Percentiles rank a stretch among this genome's conserved stretches.
These are phyloP conservation scores for Avena eriantha DNA, from an alignment of 176 grass and related monocot genomes.

Conservation along the genomic window DNA sequence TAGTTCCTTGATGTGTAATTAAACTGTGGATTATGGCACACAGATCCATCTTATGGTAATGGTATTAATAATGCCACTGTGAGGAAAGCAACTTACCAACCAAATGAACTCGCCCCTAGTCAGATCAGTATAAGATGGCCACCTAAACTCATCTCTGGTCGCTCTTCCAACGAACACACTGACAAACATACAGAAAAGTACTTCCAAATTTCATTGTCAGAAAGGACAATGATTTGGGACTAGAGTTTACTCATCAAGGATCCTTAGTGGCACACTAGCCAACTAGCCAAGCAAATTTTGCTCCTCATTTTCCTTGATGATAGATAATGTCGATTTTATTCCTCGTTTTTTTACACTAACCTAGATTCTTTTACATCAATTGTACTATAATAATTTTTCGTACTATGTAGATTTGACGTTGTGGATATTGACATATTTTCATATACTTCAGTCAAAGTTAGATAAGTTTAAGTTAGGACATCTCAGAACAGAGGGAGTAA, in stretches of 20 bases:
- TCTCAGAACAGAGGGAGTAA: too few species aligned
- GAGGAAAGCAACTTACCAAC: slow-evolving; percentile 52
- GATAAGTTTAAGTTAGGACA: too few species aligned
- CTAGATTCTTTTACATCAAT: too few species aligned
- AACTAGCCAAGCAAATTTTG: neutral
- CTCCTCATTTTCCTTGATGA: neutral
- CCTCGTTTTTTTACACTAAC: neutral
- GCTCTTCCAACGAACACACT: slow-evolving; percentile 25
- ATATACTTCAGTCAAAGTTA: too few species aligned
- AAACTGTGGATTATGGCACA: neutral
- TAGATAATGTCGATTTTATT: neutral
- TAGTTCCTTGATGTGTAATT: neutral
- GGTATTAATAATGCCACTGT: slow-evolving; percentile 2
- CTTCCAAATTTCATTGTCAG: neutral
- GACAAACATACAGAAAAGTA: neutral
- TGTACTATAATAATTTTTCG: too few species aligned
- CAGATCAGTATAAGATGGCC: neutral
- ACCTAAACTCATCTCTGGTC: slow-evolving; percentile 39
- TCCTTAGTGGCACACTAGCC: neutral
- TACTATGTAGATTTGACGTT: too few species aligned
- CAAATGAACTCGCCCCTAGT: neutral
- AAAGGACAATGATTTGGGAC: slow-evolving; percentile 20
- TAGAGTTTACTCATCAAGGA: neutral
- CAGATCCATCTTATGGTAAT: too few species aligned
- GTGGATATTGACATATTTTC: too few species aligned